Percentiles rank a stretch among this genome's conserved stretches.
Conservation (phyloP, 768 basidiomycete species). For the Lactarius indigo region DNA sequence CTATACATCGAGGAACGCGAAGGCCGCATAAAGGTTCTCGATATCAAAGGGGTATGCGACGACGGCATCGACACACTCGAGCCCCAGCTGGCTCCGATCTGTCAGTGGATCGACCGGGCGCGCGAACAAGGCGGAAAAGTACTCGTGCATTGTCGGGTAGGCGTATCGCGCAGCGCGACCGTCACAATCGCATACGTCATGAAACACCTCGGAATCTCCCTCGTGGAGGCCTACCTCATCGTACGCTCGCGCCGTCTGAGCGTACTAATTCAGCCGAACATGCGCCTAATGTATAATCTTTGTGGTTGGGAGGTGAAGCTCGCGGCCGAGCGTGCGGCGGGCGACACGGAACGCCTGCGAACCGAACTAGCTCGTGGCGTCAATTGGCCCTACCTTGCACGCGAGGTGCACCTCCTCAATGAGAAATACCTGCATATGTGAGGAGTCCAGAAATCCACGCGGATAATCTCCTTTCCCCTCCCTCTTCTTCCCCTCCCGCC, state of each 20-base stretch:
- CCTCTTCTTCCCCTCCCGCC: background rate
- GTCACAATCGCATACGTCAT: conserved; percentile 98
- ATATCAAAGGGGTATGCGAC: conserved; percentile 90
- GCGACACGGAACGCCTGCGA: conserved; percentile 46
- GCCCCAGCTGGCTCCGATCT: conserved; percentile 82
- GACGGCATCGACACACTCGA: conserved; percentile 95
- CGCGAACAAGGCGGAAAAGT: conserved; percentile 81
- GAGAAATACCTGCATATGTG: conserved; percentile 64
- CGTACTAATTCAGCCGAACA: conserved; percentile 92
- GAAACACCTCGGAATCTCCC: conserved; percentile 80
- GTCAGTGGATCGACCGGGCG: conserved; percentile 91
- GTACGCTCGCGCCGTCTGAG: conserved; percentile 87
- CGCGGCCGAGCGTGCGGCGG: conserved; percentile 67
- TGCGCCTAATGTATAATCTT: conserved; percentile 92
- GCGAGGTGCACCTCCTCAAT: conserved; percentile 81
- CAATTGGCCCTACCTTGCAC: conserved; percentile 82
- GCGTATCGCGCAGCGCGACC: conserved; percentile 92
- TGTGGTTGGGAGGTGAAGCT: conserved; percentile 93
- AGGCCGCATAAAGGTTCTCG: conserved; percentile 85
- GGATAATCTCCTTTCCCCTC: background rate
- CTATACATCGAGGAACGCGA: conserved; percentile 87
- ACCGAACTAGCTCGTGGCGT: conserved; percentile 64
- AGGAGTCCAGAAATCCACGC: background rate
- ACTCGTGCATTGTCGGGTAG: conserved; percentile 97
- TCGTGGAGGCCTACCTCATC: conserved; percentile 92